Evolutionary conservation across 176 grass and related monocot species (phyloP).

Genomic region (Aechmea fasciata): DNA sequence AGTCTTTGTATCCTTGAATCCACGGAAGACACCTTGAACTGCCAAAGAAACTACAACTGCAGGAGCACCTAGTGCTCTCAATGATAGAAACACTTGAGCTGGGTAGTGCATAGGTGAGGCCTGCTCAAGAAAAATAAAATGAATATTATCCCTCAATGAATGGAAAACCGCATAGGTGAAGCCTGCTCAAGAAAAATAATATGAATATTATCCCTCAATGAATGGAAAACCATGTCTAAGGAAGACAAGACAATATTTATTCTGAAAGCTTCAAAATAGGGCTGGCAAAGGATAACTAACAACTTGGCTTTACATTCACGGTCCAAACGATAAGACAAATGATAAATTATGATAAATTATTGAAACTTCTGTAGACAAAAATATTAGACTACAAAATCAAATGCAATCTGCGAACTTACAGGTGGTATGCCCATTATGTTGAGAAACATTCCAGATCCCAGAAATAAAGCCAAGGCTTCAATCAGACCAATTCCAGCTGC

Average conservation of each 20-base stretch:
- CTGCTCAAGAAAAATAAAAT: constrained; percentile 19
- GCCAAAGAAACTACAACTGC: constrained; percentile 60
- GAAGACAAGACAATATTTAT: too few relatives aligned
- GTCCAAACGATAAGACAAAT: too few relatives aligned
- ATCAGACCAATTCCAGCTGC: constrained; percentile 51
- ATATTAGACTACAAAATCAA: too few relatives aligned
- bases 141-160: too few relatives aligned
- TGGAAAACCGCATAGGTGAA: constrained; percentile 30
- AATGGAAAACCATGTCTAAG: too few relatives aligned
- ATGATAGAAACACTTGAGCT: constrained; percentile 41
- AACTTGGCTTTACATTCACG: too few relatives aligned
- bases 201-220: too few relatives aligned
- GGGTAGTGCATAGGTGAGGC: constrained; percentile 38
- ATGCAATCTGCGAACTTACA: constrained; percentile 35
- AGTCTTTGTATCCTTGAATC: constrained; percentile 58
- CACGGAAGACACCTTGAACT: constrained; percentile 56
- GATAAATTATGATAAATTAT: too few relatives aligned
- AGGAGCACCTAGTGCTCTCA: constrained; percentile 61
- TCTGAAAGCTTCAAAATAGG: too few relatives aligned
- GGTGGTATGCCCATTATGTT: constrained; percentile 64
- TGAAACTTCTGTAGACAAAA: too few relatives aligned
- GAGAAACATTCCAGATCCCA: constrained; percentile 57
- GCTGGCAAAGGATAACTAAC: too few relatives aligned
- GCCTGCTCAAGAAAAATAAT: constrained; percentile 19
- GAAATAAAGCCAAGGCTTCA: constrained; percentile 64